Conservation (phyloP, 2,329 filamentous ascomycete genomes). For the Trichoderma hamatum region DNA sequence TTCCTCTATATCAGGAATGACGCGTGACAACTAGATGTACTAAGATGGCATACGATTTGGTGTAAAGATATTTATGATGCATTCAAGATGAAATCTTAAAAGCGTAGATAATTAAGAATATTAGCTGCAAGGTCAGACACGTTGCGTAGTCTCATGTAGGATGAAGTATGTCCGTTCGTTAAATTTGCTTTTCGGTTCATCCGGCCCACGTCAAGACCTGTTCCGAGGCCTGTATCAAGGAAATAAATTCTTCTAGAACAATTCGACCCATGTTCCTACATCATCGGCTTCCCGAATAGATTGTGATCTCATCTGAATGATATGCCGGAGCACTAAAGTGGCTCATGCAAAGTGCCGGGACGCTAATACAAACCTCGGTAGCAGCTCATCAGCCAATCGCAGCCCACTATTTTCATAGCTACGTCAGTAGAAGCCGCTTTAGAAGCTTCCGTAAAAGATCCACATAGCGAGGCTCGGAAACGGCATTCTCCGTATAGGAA, state of each 20-base stretch:
- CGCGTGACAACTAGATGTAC: no score
- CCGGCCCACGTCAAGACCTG: background rate
- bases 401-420: background rate
- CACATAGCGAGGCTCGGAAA: constrained; percentile 7
- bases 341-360: background rate
- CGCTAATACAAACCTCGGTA: background rate
- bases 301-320: background rate
- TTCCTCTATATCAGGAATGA: no score
- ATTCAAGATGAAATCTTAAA: no score
- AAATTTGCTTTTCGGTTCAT: background rate
- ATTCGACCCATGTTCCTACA: background rate
- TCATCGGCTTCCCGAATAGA: background rate
- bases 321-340: background rate
- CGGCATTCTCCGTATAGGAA: background rate
- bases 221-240: background rate
- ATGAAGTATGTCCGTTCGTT: background rate
- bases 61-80: no score
- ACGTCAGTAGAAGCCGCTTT: background rate
- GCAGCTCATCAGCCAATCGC: background rate
- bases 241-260: background rate
- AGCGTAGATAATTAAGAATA: no score
- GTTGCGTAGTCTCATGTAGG: background rate
- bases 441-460: background rate
- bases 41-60: no score
- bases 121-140: no score